Evolutionary conservation across 2,329 filamentous ascomycete genomes (phyloP).

Genomic region (Neofusicoccum laricinum): DNA sequence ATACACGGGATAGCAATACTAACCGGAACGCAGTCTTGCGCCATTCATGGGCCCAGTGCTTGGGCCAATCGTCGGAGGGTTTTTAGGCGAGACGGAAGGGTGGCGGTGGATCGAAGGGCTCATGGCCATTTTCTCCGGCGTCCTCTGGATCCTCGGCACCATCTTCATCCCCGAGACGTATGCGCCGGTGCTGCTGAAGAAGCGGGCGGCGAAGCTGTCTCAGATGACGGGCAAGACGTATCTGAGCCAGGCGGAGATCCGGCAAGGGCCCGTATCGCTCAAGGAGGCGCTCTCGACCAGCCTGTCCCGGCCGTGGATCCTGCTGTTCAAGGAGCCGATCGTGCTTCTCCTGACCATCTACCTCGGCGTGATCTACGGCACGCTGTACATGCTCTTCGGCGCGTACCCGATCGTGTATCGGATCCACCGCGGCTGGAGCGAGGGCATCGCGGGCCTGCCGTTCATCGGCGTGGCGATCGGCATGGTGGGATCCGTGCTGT

Average conservation of each 20-base stretch:
- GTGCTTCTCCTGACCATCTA: slow-evolving; percentile 64
- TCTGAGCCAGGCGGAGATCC: slow-evolving; percentile 37
- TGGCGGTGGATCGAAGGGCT: slow-evolving; percentile 70
- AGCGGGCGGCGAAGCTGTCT: slow-evolving; percentile 47
- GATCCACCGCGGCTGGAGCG: slow-evolving; percentile 36
- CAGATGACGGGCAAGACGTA: slow-evolving; percentile 55
- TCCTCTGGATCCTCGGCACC: slow-evolving; percentile 40
- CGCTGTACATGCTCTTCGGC: slow-evolving; percentile 49
- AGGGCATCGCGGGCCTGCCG: slow-evolving; percentile 41
- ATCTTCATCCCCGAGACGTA: slow-evolving; percentile 49
- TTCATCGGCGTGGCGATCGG: slow-evolving; percentile 69
- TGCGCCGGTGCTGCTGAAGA: slow-evolving; percentile 50
- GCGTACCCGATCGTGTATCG: slow-evolving; percentile 62
- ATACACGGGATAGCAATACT: background rate
- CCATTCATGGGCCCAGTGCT: slow-evolving; percentile 48
- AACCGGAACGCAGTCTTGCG: slow-evolving; percentile 27
- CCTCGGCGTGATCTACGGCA: slow-evolving; percentile 58
- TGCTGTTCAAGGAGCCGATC: slow-evolving; percentile 69
- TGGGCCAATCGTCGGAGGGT: slow-evolving; percentile 66
- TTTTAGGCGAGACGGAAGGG: slow-evolving; percentile 60
- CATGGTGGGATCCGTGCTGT: slow-evolving; percentile 58
- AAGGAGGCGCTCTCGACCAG: slow-evolving; percentile 53
- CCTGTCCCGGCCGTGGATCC: slow-evolving; percentile 64
- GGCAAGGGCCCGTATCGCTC: slow-evolving; percentile 44
- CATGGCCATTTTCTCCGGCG: slow-evolving; percentile 47